Percentiles rank a stretch among this genome's conserved stretches.
phyloP scores from a whole-genome alignment of 768 basidiomycete species.

The Leccinum incarnatum region DNA sequence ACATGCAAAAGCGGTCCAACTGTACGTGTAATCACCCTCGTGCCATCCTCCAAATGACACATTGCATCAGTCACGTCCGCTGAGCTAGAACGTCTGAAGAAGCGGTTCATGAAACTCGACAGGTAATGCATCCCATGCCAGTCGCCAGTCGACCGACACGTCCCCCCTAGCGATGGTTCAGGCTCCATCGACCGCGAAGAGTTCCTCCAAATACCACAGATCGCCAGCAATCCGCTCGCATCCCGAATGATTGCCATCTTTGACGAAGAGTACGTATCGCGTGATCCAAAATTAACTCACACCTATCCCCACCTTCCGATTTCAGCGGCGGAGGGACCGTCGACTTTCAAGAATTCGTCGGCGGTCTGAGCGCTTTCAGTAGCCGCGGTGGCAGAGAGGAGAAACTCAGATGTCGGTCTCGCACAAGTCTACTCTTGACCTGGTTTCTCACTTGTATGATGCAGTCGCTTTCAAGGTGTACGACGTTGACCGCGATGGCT shows the following conservation, averaged over 20 bases:
- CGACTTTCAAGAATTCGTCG: conserved; percentile 99
- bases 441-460: conserved; percentile 1
- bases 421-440: background rate
- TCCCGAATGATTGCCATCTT: conserved; percentile 99
- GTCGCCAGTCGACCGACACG: background rate
- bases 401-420: conserved; percentile 83
- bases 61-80: conserved; percentile 76
- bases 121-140: conserved; percentile 46
- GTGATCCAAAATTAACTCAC: conserved; percentile 1
- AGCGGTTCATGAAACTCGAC: conserved; percentile 99
- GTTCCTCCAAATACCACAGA: conserved; percentile 98
- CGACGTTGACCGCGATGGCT: conserved; percentile 97
- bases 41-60: conserved; percentile 8
- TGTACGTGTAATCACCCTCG: conserved; percentile 57
- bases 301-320: background rate
- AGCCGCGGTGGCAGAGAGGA: conserved; percentile 96
- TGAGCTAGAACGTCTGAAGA: conserved; percentile 94
- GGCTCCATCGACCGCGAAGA: conserved; percentile 99
- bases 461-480: conserved; percentile 99
- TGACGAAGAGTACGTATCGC: conserved; percentile 86
- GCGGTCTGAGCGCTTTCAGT: conserved; percentile 95
- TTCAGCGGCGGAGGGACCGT: conserved; percentile 94
- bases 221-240: conserved; percentile 95
- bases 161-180: conserved; percentile 75
- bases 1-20: conserved; percentile 96